Base-by-base conservation (phyloP, 371 early-diverging fungal species). In the Mortierella sp. region DNA sequence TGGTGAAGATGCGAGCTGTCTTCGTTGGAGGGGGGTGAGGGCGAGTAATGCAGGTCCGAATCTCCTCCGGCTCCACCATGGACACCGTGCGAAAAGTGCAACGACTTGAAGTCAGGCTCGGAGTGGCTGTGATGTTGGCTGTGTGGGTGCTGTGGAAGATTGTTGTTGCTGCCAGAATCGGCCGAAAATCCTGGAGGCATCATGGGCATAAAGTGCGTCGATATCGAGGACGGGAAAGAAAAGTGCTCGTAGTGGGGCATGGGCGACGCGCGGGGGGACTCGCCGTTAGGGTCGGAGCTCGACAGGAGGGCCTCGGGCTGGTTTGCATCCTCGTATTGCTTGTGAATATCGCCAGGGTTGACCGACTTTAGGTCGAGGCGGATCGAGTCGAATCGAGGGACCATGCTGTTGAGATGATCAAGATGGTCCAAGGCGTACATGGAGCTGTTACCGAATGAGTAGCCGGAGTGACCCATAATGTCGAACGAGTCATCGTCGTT, bases 341-440 rank as follows among this genome's bases (percentile, higher is more conserved):
- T 81, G 69, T 85, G 86, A 57, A 85, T 79, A 24, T 85, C 86
- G 5, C 76, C 74, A 14, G 86, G 86, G 16, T 81, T 79, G 3
- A 85, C 86, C 5, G 86, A 85, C 72, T 85, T 85, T 77, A 85
- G 73, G 43, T 85, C 86, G 46, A 85, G 69, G 6, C 81, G 86
- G 59, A 85, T 85, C 26, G 81, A 78, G 57, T 79, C 81, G 34
- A 85, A 76, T 3, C 81, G 78, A 19, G 86, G 86, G 53, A 81
- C 79, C 81, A 85, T 85, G 64, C 51, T 81, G 72, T 74, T 81
- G 51, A 85, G 48, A 34, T 76, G 76, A n/a, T 85, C 86, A 26
- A 85, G 48, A 19, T 81, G 86, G 64, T 85, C 86, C 28, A 85
- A 51, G 0, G 86, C 43, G 54, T 85, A 85, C 76, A 85, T 81